Percentiles rank a stretch among this genome's conserved stretches.
Evolutionary conservation across 2,329 filamentous ascomycete species (phyloP).

Genomic region (Microsporum canis): DNA sequence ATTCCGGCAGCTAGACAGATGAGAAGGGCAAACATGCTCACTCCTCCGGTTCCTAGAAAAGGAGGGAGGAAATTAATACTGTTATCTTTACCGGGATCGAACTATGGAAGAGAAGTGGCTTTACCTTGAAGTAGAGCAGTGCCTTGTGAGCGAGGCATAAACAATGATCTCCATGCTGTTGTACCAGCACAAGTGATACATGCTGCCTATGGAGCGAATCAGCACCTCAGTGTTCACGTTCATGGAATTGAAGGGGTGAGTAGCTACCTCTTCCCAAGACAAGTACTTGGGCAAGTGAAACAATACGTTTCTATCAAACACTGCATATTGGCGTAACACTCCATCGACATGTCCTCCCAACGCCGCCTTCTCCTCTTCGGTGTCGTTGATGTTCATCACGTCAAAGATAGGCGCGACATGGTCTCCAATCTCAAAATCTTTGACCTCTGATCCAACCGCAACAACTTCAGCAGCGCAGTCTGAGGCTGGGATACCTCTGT

Average conservation of each 20-base stretch:
- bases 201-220: neutral
- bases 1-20: slow-evolving; percentile 26
- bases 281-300: slow-evolving; percentile 32
- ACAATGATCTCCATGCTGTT: slow-evolving; percentile 35
- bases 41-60: slow-evolving; percentile 44
- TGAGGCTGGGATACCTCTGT: slow-evolving; percentile 43
- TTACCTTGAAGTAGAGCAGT: neutral
- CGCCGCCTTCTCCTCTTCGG: neutral
- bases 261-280: slow-evolving; percentile 28
- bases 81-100: neutral
- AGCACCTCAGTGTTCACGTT: neutral
- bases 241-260: neutral
- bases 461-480: slow-evolving; percentile 58
- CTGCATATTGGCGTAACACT: slow-evolving; percentile 33
- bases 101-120: slow-evolving; percentile 20
- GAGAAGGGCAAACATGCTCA: slow-evolving; percentile 20
- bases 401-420: slow-evolving; percentile 54
- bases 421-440: slow-evolving; percentile 41
- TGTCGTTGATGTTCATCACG: slow-evolving; percentile 41
- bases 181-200: slow-evolving; percentile 11
- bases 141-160: slow-evolving; percentile 23
- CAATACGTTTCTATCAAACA: slow-evolving; percentile 31
- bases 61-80: slow-evolving; percentile 20
- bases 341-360: slow-evolving; percentile 49
- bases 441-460: slow-evolving; percentile 36